Percentiles rank a stretch among this genome's conserved stretches.
Conservation (phyloP, 805 yeast species). For the Candida pseudoglaebosa region DNA sequence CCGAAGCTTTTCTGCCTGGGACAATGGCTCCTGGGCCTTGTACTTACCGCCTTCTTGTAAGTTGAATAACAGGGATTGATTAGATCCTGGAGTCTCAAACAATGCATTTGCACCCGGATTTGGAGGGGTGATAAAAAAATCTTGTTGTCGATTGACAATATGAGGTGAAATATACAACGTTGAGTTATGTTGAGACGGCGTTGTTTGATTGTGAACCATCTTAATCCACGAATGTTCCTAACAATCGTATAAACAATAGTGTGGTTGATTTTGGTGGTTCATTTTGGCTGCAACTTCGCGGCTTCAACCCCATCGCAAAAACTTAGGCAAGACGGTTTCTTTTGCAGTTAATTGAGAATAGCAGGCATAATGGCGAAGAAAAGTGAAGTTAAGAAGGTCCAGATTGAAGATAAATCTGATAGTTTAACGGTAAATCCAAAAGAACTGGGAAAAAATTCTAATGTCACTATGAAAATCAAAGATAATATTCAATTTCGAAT, state of each 20-base stretch:
- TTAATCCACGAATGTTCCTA: not conserved
- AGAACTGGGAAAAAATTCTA: not conserved
- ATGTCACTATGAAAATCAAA: not conserved
- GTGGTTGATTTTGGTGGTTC: constrained; percentile 4
- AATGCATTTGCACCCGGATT: constrained; percentile 39
- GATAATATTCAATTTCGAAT: constrained; percentile 56
- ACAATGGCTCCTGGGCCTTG: constrained; percentile 39
- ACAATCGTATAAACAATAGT: not conserved
- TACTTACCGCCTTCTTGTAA: constrained; percentile 6
- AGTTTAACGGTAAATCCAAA: not conserved
- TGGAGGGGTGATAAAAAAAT: constrained; percentile 45
- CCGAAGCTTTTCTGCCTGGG: constrained; percentile 82
- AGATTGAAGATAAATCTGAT: constrained; percentile 1
- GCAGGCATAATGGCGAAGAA: not conserved
- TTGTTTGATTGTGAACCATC: constrained; percentile 24
- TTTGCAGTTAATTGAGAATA: not conserved
- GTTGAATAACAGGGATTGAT: constrained; percentile 37
- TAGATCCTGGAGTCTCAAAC: constrained; percentile 41
- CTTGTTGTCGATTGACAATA: constrained; percentile 40
- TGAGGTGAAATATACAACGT: constrained; percentile 72
- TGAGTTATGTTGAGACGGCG: constrained; percentile 62
- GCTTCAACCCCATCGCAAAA: constrained; percentile 2
- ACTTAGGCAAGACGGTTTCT: not conserved
- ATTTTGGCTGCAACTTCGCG: constrained; percentile 1
- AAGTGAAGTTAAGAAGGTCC: constrained; percentile 2